A percentile compares a stretch with the other conserved stretches of the same genome.
These are phyloP conservation scores for Pleurotus salmoneostramineus DNA, from an alignment of 768 basidiomycete species.

Conservation along the genomic window DNA sequence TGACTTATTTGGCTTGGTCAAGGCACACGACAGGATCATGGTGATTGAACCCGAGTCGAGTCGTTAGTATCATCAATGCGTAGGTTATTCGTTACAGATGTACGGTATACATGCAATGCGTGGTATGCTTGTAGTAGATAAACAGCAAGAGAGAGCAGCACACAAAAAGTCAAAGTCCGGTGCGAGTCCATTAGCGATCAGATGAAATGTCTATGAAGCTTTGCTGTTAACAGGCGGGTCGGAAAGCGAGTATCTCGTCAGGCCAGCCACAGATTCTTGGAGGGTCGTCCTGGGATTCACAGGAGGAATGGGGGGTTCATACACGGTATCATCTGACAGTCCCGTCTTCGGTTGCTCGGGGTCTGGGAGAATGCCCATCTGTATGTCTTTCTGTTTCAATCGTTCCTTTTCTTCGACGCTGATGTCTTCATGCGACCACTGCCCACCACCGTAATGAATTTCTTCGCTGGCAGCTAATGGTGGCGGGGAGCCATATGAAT, in stretches of 20 bases:
- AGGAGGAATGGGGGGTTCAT: background rate
- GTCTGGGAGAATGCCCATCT: conserved; percentile 2
- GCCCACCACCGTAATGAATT: conserved; percentile 29
- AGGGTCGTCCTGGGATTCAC: background rate
- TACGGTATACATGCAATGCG: background rate
- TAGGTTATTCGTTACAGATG: background rate
- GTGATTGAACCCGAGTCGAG: background rate
- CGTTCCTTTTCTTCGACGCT: conserved; percentile 26
- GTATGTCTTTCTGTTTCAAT: conserved; percentile 4
- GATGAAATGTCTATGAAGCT: background rate
- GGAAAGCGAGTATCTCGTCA: conserved; percentile 2
- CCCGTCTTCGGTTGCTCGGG: background rate
- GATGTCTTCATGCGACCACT: conserved; percentile 31
- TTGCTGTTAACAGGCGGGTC: background rate
- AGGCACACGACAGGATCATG: background rate
- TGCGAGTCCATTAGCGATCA: background rate
- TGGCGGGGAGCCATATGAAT: conserved; percentile 10
- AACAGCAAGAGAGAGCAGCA: too few relatives aligned
- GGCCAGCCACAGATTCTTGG: background rate
- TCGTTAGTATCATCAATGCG: background rate
- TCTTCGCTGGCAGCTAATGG: conserved; percentile 18
- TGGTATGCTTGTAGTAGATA: too few relatives aligned
- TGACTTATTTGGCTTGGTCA: conserved; percentile 1
- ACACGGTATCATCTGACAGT: background rate
- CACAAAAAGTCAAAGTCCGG: background rate